phyloP scores from a whole-genome alignment of 2,329 filamentous ascomycete species.

The Phaeosphaeria sp. region DNA sequence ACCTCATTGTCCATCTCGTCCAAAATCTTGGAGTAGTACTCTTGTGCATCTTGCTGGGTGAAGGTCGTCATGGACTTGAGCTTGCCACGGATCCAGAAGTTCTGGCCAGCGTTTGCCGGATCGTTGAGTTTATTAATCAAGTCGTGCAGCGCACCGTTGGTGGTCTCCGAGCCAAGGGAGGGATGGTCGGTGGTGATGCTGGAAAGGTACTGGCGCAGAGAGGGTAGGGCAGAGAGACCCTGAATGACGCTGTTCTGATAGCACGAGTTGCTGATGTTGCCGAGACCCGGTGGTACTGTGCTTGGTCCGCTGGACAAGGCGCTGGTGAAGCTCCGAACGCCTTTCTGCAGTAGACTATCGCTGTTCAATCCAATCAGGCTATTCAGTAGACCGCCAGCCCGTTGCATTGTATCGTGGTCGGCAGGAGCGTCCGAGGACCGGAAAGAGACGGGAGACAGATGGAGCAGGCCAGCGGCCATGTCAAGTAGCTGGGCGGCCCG shows the following conservation, averaged over 20 bases:
- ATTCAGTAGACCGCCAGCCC: constrained; percentile 31
- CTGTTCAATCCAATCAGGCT: constrained; percentile 49
- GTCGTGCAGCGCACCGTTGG: constrained; percentile 64
- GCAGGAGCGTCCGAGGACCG: constrained; percentile 18
- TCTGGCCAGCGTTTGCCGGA: constrained; percentile 72
- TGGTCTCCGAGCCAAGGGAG: constrained; percentile 50
- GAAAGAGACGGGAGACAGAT: constrained; percentile 10
- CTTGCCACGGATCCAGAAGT: constrained; percentile 80
- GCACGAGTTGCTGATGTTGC: constrained; percentile 94
- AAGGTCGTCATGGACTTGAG: constrained; percentile 93
- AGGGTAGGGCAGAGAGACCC: constrained; percentile 73
- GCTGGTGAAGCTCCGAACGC: constrained; percentile 43
- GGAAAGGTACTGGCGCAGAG: constrained; percentile 70
- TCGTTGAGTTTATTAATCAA: constrained; percentile 75
- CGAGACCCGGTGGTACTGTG: constrained; percentile 67
- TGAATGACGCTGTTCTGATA: constrained; percentile 98
- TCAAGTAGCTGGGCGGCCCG: constrained; percentile 59
- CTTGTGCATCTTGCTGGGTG: constrained; percentile 96
- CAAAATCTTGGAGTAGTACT: constrained; percentile 91
- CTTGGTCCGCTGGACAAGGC: constrained; percentile 41
- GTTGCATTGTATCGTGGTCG: constrained; percentile 26
- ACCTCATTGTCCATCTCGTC: constrained; percentile 85
- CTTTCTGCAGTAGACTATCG: constrained; percentile 44
- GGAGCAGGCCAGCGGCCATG: constrained; percentile 19
- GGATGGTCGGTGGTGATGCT: constrained; percentile 39